Conservation (phyloP, 257 asterid genomes). For the Anisodus acutangulus region DNA sequence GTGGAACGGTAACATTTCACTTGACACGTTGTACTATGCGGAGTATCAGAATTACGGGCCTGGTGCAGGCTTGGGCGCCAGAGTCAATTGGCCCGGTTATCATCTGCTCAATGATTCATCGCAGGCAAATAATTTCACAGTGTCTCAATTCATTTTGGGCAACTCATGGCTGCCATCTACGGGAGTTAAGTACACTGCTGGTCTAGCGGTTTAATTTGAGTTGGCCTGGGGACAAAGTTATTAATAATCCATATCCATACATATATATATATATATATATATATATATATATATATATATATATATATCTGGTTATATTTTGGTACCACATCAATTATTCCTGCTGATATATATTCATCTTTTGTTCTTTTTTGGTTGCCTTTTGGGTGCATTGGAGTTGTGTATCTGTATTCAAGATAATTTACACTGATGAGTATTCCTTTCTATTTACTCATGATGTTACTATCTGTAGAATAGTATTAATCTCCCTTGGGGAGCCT, state of each 20-base stretch:
- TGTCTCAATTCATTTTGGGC: slow-evolving; percentile 54
- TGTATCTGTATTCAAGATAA: not conserved
- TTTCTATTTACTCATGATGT: not conserved
- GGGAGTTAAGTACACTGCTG: slow-evolving; percentile 58
- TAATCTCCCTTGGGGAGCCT: no score
- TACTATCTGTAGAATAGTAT: no score
- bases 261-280: not conserved
- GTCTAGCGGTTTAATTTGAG: slow-evolving; percentile 39
- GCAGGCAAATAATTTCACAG: slow-evolving; percentile 51
- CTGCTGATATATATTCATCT: slow-evolving; percentile 14
- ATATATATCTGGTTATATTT: not conserved
- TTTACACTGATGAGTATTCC: not conserved
- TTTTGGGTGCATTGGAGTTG: not conserved
- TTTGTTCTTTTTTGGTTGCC: not conserved
- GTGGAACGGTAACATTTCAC: slow-evolving; percentile 52
- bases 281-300: no score
- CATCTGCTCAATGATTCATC: slow-evolving; percentile 47
- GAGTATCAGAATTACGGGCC: slow-evolving; percentile 61
- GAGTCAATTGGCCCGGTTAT: slow-evolving; percentile 65
- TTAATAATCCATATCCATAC: not conserved
- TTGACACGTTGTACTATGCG: slow-evolving; percentile 52
- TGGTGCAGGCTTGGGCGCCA: slow-evolving; percentile 46
- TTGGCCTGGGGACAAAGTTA: not conserved
- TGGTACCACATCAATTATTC: not conserved
- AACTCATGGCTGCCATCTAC: slow-evolving; percentile 67